Conservation (phyloP, 805 yeast species). For the Yarrowia bubula region DNA sequence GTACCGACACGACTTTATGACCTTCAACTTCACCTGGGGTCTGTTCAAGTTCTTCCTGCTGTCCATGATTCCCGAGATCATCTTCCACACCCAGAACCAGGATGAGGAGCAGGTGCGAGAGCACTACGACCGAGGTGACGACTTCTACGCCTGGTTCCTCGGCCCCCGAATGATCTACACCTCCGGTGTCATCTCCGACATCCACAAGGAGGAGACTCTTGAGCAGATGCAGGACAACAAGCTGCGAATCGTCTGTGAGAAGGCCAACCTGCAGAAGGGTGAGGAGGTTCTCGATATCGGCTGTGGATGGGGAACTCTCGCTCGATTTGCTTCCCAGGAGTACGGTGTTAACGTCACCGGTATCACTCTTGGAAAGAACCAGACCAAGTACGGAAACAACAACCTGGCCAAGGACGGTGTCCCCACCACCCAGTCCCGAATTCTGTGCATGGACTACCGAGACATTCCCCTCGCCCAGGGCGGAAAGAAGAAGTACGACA, state of each 20-base stretch:
- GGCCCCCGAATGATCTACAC: conserved; percentile 96
- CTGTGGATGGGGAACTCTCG: conserved; percentile 96
- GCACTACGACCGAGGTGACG: conserved; percentile 95
- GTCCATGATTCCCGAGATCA: conserved; percentile 90
- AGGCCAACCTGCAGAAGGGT: conserved; percentile 68
- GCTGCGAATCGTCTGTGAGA: conserved; percentile 81
- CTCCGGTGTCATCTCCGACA: conserved; percentile 77
- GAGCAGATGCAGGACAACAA: conserved; percentile 81
- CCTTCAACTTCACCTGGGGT: conserved; percentile 70
- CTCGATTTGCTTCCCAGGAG: conserved; percentile 75
- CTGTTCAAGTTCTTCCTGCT: conserved; percentile 77
- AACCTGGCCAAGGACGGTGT: conserved; percentile 69
- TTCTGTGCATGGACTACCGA: conserved; percentile 83
- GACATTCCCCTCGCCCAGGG: conserved; percentile 75
- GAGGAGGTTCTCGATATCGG: conserved; percentile 82
- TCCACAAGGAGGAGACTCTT: conserved; percentile 65
- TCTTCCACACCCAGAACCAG: conserved; percentile 87
- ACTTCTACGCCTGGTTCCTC: conserved; percentile 88
- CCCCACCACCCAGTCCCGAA: conserved; percentile 63
- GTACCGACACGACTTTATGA: conserved; percentile 89
- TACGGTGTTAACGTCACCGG: conserved; percentile 88
- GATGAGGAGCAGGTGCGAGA: conserved; percentile 96
- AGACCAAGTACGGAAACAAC: conserved; percentile 83
- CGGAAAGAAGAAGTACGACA: conserved; percentile 59
- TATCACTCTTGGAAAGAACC: conserved; percentile 84